phyloP scores from a whole-genome alignment of 768 basidiomycete species.

The Russula vinacea region DNA sequence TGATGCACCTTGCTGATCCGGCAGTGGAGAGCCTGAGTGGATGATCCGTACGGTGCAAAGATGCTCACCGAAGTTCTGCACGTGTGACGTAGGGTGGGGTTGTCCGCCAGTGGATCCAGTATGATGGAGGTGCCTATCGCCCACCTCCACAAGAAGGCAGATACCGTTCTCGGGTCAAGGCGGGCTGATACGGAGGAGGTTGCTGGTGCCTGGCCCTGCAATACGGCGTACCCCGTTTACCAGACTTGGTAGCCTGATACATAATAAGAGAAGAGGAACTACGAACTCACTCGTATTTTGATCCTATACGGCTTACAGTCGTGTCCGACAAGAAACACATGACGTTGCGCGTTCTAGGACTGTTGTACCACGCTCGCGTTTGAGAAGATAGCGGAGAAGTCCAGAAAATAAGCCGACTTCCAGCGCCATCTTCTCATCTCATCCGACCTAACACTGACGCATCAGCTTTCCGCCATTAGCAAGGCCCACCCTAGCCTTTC shows the following conservation, averaged over 20 bases:
- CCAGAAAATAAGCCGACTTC: background rate
- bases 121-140: background rate
- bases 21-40: background rate
- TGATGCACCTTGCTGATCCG: background rate
- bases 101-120: background rate
- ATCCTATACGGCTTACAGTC: background rate
- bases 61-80: background rate
- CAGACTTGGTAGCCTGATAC: constrained; percentile 19
- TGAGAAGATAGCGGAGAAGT: background rate
- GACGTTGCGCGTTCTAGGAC: constrained; percentile 5
- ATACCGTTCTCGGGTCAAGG: background rate
- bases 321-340: constrained; percentile 17
- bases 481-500: background rate
- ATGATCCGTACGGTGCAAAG: background rate
- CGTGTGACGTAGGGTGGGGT: background rate
- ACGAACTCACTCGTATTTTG: constrained; percentile 4
- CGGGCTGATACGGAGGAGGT: background rate
- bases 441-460: background rate
- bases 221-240: background rate
- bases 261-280: background rate
- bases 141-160: background rate
- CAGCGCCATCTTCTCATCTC: background rate
- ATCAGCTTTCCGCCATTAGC: background rate
- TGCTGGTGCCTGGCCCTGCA: constrained; percentile 9
- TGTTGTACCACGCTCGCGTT: constrained; percentile 8